Conservation (phyloP, 192 early-diverging fungal genomes). For the Coemansia sp. region DNA sequence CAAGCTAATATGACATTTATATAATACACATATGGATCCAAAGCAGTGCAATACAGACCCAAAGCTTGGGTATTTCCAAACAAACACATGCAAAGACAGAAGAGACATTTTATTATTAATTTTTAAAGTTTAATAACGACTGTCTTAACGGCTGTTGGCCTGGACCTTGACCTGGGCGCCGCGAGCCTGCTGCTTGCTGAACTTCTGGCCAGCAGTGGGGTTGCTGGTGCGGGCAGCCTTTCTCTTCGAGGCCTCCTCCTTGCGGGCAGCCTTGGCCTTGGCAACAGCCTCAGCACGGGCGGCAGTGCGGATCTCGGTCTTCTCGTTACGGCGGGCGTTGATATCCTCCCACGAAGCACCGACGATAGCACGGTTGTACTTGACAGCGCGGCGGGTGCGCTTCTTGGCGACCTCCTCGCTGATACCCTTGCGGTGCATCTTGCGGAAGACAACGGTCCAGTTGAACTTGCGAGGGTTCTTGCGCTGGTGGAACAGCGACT, state of each 20-base stretch:
- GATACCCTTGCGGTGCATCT: constrained; percentile 98
- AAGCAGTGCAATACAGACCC: no score
- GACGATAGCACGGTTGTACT: constrained; percentile 94
- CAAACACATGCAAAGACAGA: no score
- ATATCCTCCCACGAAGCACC: constrained; percentile 95
- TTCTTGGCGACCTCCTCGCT: constrained; percentile 96
- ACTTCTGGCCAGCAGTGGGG: constrained; percentile 29
- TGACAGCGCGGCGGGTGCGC: constrained; percentile 89
- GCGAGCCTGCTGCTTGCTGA: constrained; percentile 49
- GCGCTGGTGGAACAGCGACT: constrained; percentile 96
- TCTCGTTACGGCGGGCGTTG: constrained; percentile 96
- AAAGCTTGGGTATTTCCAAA: no score
- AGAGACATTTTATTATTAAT: constrained; percentile 3
- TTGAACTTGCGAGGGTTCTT: constrained; percentile 96
- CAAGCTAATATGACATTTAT: background rate
- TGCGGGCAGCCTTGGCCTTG: constrained; percentile 93
- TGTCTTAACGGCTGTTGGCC: constrained; percentile 35
- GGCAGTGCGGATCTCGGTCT: constrained; percentile 92
- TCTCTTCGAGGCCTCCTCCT: constrained; percentile 80
- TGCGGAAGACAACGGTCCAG: constrained; percentile 97
- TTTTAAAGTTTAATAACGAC: constrained; percentile 1
- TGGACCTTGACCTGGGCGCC: constrained; percentile 42
- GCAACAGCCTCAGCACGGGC: constrained; percentile 80
- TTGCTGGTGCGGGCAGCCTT: constrained; percentile 84
- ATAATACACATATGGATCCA: no score